Evolutionary conservation across 768 basidiomycete species (phyloP), one percentile per base, ranked within the genome.

Genomic region (Pisolithus tinctorius): DNA sequence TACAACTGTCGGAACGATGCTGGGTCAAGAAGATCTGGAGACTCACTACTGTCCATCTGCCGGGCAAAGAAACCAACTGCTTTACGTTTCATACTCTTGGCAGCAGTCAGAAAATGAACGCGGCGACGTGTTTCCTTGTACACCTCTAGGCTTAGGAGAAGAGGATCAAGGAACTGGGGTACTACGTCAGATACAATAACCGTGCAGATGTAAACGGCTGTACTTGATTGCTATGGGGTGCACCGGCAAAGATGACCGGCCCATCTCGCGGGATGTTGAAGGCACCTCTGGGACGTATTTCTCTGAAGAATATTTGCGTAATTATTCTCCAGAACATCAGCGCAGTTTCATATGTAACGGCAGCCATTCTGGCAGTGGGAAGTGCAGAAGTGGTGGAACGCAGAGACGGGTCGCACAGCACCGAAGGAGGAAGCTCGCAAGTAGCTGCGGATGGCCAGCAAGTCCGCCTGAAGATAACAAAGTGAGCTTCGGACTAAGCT

Each of bases 291-390:
- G 93, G 90, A 52, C 95, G 79, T 60, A 97, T 85, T 71, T 98
- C 95, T 58, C 95, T 77, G 74, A 98, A 98, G 78, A 98, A 98
- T 59, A 98, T 84, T 70, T 88, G 88, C 57, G 88, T 91, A 51
- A 95, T 78, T 2, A 78, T 73, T 51, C 86, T 73, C 90, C 89
- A 95, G 70, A 95, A 91, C 44, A 88, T 64, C 67, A 95, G 81
- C 38, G 83, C 82, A 26, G 81, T 74, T 63, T 93, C 87, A 64
- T 93, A 93, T 58, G 72, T 55, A 23, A 62, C 50, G 27, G 42
- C 31, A 43, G 63, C 58, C 63, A 67, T 65, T 26, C 57, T 52
- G 42, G 23, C n/a, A 11, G 34, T 34, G 34, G 27, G 40, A 37
- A 26, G 45, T 49, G 31, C 52, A 20, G 20, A 23, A 27, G 41